A percentile compares a stretch with the other conserved stretches of the same genome.
Conservation (phyloP, 345 rosid species). For the Theobroma cacao region DNA sequence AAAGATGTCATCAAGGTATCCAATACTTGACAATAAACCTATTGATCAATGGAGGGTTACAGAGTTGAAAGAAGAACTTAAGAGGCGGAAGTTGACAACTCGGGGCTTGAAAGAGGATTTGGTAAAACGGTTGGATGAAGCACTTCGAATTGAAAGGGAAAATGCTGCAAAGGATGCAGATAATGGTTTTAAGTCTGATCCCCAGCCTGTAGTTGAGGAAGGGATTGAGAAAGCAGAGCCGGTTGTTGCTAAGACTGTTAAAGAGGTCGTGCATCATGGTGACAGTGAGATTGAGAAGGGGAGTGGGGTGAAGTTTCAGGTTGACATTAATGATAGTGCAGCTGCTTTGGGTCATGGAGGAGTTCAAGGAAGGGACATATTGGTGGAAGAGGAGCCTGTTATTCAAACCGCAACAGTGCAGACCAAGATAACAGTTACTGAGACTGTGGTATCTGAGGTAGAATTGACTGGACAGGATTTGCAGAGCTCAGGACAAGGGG, state of each 20-base stretch:
- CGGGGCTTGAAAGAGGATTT: conserved; percentile 88
- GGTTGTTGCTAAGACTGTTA: conserved; percentile 24
- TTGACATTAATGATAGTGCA: conserved; percentile 40
- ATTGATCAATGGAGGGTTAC: conserved; percentile 95
- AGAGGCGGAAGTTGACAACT: conserved; percentile 55
- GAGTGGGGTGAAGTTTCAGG: conserved; percentile 38
- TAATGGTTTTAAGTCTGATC: conserved; percentile 23
- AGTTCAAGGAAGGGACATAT: conserved; percentile 10
- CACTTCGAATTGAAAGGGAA: conserved; percentile 65
- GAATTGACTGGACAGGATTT: conserved; percentile 31
- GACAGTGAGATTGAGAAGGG: conserved; percentile 22
- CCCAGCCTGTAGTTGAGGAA: conserved; percentile 17
- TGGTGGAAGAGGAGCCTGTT: conserved; percentile 26
- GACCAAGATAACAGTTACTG: conserved; percentile 21
- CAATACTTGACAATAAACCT: conserved; percentile 65
- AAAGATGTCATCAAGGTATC: conserved; percentile 73
- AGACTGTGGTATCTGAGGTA: conserved; percentile 34
- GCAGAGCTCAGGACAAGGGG: conserved; percentile 36
- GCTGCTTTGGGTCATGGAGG: conserved; percentile 27
- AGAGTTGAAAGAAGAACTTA: conserved; percentile 95
- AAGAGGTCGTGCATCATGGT: conserved; percentile 10
- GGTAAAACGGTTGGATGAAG: conserved; percentile 79
- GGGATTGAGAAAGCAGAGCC: conserved; percentile 26
- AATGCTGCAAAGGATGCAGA: conserved; percentile 24
- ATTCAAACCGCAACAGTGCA: conserved; percentile 18